Evolutionary conservation across 257 asterid species (phyloP).

Genomic region (Vinca minor): DNA sequence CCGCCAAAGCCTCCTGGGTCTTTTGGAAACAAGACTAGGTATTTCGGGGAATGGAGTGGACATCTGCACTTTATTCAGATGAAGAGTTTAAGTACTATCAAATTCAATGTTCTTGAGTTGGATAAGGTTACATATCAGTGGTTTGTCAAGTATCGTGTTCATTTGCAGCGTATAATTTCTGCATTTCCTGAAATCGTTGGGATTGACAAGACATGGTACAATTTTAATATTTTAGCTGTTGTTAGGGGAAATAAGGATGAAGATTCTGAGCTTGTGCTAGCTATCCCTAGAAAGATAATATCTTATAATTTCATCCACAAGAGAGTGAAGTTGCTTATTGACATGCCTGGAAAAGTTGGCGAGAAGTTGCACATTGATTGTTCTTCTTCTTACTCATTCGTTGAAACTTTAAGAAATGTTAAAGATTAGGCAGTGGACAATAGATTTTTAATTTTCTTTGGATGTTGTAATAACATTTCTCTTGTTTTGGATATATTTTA

Average conservation of each 20-base stretch:
- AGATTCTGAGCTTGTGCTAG: conserved; percentile 7
- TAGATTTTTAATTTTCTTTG: too few relatives aligned
- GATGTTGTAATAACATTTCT: too few relatives aligned
- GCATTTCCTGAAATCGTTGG: neutral
- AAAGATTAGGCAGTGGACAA: too few relatives aligned
- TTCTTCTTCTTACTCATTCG: neutral
- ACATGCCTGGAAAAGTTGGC: conserved; percentile 2
- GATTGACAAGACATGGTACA: neutral
- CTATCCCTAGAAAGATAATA: conserved; percentile 9
- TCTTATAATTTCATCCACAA: conserved; percentile 8
- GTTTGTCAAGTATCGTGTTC: conserved; percentile 8
- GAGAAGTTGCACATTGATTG: neutral
- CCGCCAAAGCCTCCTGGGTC: neutral
- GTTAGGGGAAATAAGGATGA: conserved; percentile 9
- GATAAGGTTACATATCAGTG: conserved; percentile 3
- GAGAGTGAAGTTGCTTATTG: neutral
- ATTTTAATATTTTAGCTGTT: conserved; percentile 4
- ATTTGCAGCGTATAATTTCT: conserved; percentile 3
- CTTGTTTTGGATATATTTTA: too few relatives aligned
- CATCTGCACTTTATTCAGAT: conserved; percentile 9
- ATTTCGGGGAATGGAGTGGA: conserved; percentile 10
- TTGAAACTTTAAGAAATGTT: neutral
- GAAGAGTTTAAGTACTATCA: neutral
- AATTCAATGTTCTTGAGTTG: conserved; percentile 10
- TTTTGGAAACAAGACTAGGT: neutral